These are phyloP conservation scores for Castanea mollissima DNA, from an alignment of 306 rosid genomes.

Conservation along the genomic window DNA sequence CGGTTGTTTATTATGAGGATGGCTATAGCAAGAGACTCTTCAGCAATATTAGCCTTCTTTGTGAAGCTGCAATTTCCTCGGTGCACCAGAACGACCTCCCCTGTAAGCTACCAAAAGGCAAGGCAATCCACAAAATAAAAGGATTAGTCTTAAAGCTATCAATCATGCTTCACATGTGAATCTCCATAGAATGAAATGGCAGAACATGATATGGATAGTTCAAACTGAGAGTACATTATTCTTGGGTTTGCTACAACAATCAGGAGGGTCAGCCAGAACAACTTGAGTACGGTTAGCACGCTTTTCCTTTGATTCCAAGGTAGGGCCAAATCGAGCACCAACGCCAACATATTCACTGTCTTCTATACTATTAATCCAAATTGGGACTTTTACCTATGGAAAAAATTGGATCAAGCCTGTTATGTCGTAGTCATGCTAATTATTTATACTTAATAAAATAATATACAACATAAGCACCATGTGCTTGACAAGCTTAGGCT, in stretches of 20 bases:
- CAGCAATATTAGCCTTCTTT: conserved; percentile 86
- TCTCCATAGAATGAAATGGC: conserved; percentile 9
- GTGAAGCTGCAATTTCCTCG: conserved; percentile 99
- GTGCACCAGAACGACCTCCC: conserved; percentile 78
- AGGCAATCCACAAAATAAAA: conserved; percentile 31
- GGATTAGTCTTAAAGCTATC: conserved; percentile 16
- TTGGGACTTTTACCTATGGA: conserved; percentile 84
- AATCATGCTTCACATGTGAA: conserved; percentile 11
- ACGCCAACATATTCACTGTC: conserved; percentile 77
- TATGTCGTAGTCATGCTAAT: neutral
- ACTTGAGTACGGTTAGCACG: conserved; percentile 83
- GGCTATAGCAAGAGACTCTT: conserved; percentile 82
- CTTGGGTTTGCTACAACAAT: conserved; percentile 67
- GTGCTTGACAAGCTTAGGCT: conserved; percentile 3
- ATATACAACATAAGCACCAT: neutral
- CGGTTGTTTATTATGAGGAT: conserved; percentile 77
- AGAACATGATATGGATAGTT: conserved; percentile 8
- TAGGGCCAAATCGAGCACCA: conserved; percentile 93
- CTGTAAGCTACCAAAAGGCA: conserved; percentile 63
- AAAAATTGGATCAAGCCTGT: conserved; percentile 9
- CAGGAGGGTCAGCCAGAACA: conserved; percentile 96
- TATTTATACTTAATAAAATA: neutral
- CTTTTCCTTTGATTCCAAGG: conserved; percentile 85
- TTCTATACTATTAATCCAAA: conserved; percentile 70
- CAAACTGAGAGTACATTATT: conserved; percentile 48